Evolutionary conservation across 768 basidiomycete genomes (phyloP).

Genomic region (Hydnomerulius pinastri): DNA sequence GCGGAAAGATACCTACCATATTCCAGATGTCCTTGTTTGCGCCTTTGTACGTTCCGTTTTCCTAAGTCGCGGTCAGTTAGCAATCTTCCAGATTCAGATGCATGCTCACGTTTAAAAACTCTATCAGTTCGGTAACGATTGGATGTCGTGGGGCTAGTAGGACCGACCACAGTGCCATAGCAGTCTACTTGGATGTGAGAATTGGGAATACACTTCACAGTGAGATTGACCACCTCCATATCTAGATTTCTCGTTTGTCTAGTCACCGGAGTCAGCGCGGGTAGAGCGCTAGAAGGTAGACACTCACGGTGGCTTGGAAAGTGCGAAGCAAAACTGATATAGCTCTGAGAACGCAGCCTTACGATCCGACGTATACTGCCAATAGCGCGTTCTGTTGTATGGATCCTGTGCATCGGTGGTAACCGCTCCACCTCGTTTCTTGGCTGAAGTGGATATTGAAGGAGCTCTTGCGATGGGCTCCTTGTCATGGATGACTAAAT

Average conservation of each 20-base stretch:
- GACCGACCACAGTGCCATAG: constrained; percentile 76
- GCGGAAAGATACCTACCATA: constrained; percentile 54
- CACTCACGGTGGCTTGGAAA: constrained; percentile 73
- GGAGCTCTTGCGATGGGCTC: constrained; percentile 36
- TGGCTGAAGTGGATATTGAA: constrained; percentile 24
- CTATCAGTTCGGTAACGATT: constrained; percentile 61
- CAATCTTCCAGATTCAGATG: neutral
- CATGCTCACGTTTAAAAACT: constrained; percentile 61
- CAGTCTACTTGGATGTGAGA: constrained; percentile 47
- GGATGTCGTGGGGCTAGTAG: constrained; percentile 67
- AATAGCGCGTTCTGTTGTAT: constrained; percentile 58
- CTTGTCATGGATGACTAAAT: constrained; percentile 53
- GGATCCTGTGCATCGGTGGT: constrained; percentile 33
- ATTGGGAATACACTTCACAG: neutral
- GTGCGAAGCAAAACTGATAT: constrained; percentile 69
- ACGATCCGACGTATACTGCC: constrained; percentile 48
- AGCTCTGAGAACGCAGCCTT: constrained; percentile 60
- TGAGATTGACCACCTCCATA: constrained; percentile 63
- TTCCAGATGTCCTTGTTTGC: constrained; percentile 85
- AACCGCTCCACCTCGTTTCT: constrained; percentile 29
- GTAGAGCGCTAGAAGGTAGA: neutral
- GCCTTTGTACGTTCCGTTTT: constrained; percentile 65
- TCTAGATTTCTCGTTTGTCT: constrained; percentile 78
- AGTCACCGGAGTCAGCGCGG: constrained; percentile 5
- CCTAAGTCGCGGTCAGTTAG: constrained; percentile 20